Evolutionary conservation across 805 yeast genomes (phyloP).

Genomic region (Torulaspora quercuum): DNA sequence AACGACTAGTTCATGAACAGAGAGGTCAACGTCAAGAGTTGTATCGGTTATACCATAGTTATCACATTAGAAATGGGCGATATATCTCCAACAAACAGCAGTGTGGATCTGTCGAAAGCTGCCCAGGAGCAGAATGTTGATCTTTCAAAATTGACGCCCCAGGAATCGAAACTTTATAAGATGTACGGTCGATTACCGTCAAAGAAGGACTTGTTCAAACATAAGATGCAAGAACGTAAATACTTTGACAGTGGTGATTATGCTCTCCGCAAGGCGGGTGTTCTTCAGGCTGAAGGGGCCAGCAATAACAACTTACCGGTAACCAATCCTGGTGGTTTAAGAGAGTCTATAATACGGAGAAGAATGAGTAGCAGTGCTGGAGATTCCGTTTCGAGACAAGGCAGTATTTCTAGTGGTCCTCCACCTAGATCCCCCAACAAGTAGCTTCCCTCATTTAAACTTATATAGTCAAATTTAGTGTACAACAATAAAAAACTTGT

Average conservation of each 20-base stretch:
- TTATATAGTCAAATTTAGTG: conserved; percentile 1
- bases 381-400: conserved; percentile 33
- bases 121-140: conserved; percentile 40
- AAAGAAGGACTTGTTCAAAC: conserved; percentile 67
- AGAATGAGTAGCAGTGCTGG: conserved; percentile 37
- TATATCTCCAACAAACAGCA: conserved; percentile 31
- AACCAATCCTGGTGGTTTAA: conserved; percentile 37
- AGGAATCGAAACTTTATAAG: conserved; percentile 72
- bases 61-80: conserved; percentile 15
- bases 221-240: conserved; percentile 80
- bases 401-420: conserved; percentile 38
- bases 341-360: conserved; percentile 36
- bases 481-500: too few relatives aligned
- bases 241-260: conserved; percentile 94
- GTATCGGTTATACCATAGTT: too few relatives aligned
- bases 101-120: conserved; percentile 23
- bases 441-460: conserved; percentile 12
- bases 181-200: conserved; percentile 86
- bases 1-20: too few relatives aligned
- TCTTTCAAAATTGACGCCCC: conserved; percentile 60
- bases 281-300: conserved; percentile 29
- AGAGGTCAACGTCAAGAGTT: too few relatives aligned
- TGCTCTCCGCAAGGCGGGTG: conserved; percentile 75
- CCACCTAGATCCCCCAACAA: conserved; percentile 37
- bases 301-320: conserved; percentile 35